A percentile compares a stretch with the other conserved stretches of the same genome.
Evolutionary conservation across 176 grass and related monocot species (phyloP).

Genomic region (Puya raimondii): DNA sequence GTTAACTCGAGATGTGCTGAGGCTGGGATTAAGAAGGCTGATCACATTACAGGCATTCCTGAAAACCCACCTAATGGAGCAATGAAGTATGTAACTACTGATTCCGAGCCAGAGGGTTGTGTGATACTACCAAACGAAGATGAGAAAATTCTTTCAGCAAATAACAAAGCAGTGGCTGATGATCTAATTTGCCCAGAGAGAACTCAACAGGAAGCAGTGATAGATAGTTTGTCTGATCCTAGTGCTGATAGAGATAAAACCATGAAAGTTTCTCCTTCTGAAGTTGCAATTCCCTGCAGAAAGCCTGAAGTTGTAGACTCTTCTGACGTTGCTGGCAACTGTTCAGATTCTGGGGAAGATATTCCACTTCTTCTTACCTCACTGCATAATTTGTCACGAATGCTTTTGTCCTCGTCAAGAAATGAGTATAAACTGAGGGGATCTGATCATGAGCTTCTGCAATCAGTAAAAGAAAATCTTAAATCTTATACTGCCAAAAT

Average conservation of each 20-base stretch:
- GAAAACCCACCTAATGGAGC: conserved; percentile 13
- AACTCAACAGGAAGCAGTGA: conserved; percentile 8
- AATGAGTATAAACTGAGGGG: conserved; percentile 33
- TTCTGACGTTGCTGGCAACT: no score
- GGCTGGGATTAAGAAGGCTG: conserved; percentile 6
- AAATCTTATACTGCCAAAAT: conserved; percentile 35
- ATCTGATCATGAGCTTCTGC: conserved; percentile 39
- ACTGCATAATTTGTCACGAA: conserved; percentile 45
- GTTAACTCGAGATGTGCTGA: neutral
- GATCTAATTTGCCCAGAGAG: no score
- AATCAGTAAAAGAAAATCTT: conserved; percentile 53
- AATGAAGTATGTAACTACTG: conserved; percentile 5
- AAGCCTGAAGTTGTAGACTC: neutral
- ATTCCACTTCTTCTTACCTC: conserved; percentile 27
- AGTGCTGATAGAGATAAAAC: conserved; percentile 14
- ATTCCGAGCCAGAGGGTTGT: conserved; percentile 10
- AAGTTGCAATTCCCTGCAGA: conserved; percentile 10
- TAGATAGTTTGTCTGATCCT: conserved; percentile 21
- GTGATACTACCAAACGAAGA: neutral
- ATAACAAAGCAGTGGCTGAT: neutral
- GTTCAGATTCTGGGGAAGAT: no score
- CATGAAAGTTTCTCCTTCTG: conserved; percentile 19
- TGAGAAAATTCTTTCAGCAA: conserved; percentile 15
- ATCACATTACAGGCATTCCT: conserved; percentile 8
- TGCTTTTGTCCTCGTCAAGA: conserved; percentile 36